Conservation (phyloP, 2,329 filamentous ascomycete species). For the Fusarium sp. region DNA sequence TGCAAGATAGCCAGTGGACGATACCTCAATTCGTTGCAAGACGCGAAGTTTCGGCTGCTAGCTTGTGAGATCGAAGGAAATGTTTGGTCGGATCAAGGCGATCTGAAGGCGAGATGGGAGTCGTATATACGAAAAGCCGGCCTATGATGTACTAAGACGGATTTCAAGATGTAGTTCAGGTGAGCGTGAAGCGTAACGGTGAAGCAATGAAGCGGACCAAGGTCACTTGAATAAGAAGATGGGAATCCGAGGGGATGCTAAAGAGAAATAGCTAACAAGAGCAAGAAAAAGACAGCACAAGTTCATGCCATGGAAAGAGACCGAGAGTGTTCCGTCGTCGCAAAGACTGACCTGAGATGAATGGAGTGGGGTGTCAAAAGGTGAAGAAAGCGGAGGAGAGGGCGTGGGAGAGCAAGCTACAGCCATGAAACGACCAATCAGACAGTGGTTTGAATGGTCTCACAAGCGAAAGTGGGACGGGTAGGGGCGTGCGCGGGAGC, state of each 20-base stretch:
- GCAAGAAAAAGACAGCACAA: conserved; percentile 20
- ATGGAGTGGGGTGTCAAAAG: conserved; percentile 29
- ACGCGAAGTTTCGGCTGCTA: conserved; percentile 12
- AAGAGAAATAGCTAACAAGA: conserved; percentile 18
- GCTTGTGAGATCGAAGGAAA: conserved; percentile 12
- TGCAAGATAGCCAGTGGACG: conserved; percentile 20
- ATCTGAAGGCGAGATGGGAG: conserved; percentile 24
- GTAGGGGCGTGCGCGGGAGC: conserved; percentile 27
- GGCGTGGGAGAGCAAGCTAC: conserved; percentile 13
- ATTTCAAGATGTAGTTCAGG: conserved; percentile 5
- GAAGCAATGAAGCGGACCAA: conserved; percentile 8
- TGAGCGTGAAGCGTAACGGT: conserved; percentile 19
- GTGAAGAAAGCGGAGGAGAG: conserved; percentile 12
- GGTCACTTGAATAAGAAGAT: conserved; percentile 4
- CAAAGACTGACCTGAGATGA: conserved; percentile 30
- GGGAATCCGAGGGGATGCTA: conserved; percentile 1
- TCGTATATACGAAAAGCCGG: conserved; percentile 36
- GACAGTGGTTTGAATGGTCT: background rate
- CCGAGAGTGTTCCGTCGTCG: conserved; percentile 35
- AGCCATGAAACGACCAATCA: conserved; percentile 1
- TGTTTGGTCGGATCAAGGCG: conserved; percentile 23
- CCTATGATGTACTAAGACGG: conserved; percentile 6
- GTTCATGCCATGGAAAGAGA: conserved; percentile 36
- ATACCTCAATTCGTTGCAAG: conserved; percentile 1
- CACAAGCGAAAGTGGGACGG: conserved; percentile 10